Evolutionary conservation across 2,329 filamentous ascomycete genomes (phyloP), one percentile per base, ranked within the genome.

Genomic region (Fusarium zealandicum): DNA sequence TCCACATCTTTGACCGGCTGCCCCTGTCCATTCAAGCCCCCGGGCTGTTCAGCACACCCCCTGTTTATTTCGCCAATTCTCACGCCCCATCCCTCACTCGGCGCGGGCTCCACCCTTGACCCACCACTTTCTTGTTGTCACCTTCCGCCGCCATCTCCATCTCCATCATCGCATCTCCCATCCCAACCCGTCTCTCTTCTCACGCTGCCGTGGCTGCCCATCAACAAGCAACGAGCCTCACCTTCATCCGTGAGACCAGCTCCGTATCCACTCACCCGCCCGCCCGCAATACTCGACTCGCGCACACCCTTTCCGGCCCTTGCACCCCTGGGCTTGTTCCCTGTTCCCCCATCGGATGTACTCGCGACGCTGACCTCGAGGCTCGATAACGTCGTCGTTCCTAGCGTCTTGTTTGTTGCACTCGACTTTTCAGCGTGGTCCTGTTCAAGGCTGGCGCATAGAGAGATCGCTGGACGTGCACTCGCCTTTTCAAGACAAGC

Each of bases 51-150:
- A 16, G 33, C 9, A 14, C 12, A 44, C 33, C 40, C 8, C 36
- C 35, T 50, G 51, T 43, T 13, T 46, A 33, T 41, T 25, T 50
- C 25, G 25, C 20, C 22, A 32, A 6, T 31, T 30, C 14, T 16
- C 47, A 67, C 64, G 11, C 61, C 61, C 45, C 50, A 38, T 47
- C 40, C 52, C 48, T 52, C 48, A 44, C 57, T 28, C 38, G 33
- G 39, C 47, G 57, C 31, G 38, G 61, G 49, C 31, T 49, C 44
- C 63, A 66, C 50, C 46, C 45, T 53, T 43, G 52, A 20, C 33
- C 53, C 56, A 56, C 53, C 51, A 5, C 8, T 8, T 25, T 64
- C 66, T 39, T 28, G 43, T 64, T 66, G 63, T 64, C 58, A 66
- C 58, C 63, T 61, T 59, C 56, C 54, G 55, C 48, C 43, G 55